Evolutionary conservation across 352 stramenopile species (phyloP).

Genomic region (Pythium scleroteichum): DNA sequence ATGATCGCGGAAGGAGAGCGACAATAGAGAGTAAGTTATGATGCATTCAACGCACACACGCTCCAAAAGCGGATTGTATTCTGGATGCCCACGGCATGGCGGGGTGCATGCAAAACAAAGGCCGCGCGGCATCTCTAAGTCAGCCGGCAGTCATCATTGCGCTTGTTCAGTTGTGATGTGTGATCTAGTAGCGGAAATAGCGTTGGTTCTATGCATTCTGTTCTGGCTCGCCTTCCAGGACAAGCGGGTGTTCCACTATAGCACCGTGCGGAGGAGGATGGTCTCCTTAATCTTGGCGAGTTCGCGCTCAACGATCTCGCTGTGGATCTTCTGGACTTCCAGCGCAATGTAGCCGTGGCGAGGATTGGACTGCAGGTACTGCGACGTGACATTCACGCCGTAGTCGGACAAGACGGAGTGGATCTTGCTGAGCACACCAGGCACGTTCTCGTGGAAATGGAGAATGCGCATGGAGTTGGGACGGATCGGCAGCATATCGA

Average conservation of each 20-base stretch:
- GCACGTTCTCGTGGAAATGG: slow-evolving; percentile 87
- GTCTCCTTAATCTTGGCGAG: slow-evolving; percentile 87
- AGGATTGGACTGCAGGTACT: slow-evolving; percentile 83
- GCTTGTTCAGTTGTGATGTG: slow-evolving; percentile 8
- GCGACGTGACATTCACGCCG: slow-evolving; percentile 84
- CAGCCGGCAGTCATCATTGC: slow-evolving; percentile 19
- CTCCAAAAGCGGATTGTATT: slow-evolving; percentile 31
- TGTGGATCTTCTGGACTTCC: slow-evolving; percentile 81
- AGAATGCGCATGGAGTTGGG: slow-evolving; percentile 83
- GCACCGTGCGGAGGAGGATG: slow-evolving; percentile 77
- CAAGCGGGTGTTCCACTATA: slow-evolving; percentile 35
- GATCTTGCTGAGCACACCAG: slow-evolving; percentile 85
- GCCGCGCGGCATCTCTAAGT: neutral
- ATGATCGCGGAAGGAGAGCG: neutral
- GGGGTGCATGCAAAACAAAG: slow-evolving; percentile 23
- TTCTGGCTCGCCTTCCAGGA: neutral
- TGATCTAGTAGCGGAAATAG: no score
- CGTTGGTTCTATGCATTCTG: neutral
- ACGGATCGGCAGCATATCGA: slow-evolving; percentile 76
- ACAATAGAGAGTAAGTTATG: neutral
- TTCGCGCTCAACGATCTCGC: slow-evolving; percentile 77
- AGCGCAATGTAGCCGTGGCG: slow-evolving; percentile 82
- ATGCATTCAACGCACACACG: neutral
- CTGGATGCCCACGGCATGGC: slow-evolving; percentile 10
- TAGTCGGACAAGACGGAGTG: slow-evolving; percentile 82